phyloP scores from a whole-genome alignment of 768 basidiomycete genomes.

The Trametes cinnabarina region DNA sequence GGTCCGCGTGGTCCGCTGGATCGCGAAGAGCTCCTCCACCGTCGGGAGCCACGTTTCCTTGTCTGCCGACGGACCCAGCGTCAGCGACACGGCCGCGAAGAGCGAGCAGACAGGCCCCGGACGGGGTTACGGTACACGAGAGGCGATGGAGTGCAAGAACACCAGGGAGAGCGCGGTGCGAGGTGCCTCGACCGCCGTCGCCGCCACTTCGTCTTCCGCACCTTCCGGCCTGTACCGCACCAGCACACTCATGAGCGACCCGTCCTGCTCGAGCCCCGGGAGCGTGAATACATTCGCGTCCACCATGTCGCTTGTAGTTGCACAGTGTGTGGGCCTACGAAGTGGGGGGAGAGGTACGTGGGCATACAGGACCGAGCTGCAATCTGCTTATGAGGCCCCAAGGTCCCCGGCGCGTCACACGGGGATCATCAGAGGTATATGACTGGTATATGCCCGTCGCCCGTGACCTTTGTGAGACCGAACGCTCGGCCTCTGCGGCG shows the following conservation, averaged over 20 bases:
- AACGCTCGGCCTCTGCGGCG: too few species aligned
- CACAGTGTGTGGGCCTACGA: too few species aligned
- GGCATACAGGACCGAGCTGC: too few species aligned
- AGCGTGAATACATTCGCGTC: background rate
- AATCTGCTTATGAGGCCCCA: too few species aligned
- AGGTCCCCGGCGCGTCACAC: too few species aligned
- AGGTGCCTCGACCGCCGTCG: background rate
- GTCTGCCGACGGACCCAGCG: background rate
- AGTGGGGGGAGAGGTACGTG: too few species aligned
- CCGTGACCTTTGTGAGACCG: too few species aligned
- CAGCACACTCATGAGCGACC: background rate
- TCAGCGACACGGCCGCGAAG: background rate
- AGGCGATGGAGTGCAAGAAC: background rate
- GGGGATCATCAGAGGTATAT: too few species aligned
- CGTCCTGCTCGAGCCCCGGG: background rate
- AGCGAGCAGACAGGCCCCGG: background rate
- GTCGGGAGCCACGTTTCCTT: conserved; percentile 2
- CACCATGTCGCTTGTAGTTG: background rate
- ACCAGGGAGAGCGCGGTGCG: background rate
- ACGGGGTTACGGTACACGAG: background rate
- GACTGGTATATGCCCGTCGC: too few species aligned
- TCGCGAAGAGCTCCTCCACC: background rate
- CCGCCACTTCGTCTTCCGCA: background rate
- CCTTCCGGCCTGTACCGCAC: background rate
- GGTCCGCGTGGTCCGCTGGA: background rate